Evolutionary conservation across 257 asterid genomes (phyloP), one percentile per base, ranked within the genome.

Genomic region (Solanum rostratum): DNA sequence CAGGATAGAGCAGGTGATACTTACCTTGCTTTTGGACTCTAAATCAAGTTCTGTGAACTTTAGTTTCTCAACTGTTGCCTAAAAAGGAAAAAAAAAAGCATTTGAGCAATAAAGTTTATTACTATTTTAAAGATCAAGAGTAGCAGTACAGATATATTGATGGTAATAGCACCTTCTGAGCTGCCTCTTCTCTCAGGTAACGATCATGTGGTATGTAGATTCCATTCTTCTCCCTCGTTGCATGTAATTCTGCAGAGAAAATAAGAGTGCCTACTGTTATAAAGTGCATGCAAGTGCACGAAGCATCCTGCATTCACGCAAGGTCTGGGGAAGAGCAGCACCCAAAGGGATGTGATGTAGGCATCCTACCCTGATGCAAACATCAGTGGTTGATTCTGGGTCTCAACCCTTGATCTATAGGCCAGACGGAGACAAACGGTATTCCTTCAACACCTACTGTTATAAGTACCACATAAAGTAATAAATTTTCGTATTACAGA

Each of bases 201-300:
- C 84, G 79, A n/a, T 89, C 89, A 60, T 80, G 84, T 33, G 89
- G 87, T 68, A 87, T 89, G 84, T 63, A 82, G 14, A 78, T 65
- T 54, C 92, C 89, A 66, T 88, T 90, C 27, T 78, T 89, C 37
- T 85, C 88, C 81, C 92, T 89, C 20, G 90, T 55, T 81, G 83
- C 87, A 33, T 65, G 84, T 63, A 92, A 85, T 69, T 92, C 95
- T 91, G 88, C 52, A n/a, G 78, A 6, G 63, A 41, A 22, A 81
- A 29, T 68, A 79, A 46, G 53, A 57, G 57, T 53, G 6, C 33
- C 22, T 53, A 53, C 9, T 46, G 80, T n/a, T 41, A 80, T 62
- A 37, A 53, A 63, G 4, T 13, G 54, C 54, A 13, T 15, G 18
- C 54, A 50, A 50, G 71, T 63, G 41, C 43, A 63, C 3, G 71